Conservation (phyloP, 495 filamentous ascomycete genomes). For the Echria macrotheca region DNA sequence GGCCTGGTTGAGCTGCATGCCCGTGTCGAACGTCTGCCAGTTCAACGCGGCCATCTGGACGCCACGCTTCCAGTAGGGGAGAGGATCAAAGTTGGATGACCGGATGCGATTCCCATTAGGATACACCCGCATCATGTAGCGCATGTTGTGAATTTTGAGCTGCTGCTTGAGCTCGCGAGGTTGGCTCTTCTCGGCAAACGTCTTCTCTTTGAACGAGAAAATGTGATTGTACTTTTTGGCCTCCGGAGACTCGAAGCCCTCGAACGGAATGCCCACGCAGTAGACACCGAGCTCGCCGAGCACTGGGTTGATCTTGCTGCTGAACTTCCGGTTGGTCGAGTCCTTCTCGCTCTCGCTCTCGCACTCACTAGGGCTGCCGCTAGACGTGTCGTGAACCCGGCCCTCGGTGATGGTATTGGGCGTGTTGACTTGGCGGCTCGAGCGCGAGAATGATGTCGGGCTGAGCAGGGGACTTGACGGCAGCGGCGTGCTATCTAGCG, state of each 20-base stretch:
- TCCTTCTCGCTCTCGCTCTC: conserved; percentile 52
- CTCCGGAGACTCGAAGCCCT: conserved; percentile 65
- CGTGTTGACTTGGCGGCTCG: conserved; percentile 36
- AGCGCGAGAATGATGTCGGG: conserved; percentile 31
- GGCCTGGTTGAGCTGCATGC: conserved; percentile 92
- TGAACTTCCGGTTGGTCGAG: conserved; percentile 52
- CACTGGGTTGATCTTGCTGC: conserved; percentile 78
- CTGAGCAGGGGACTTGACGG: conserved; percentile 52
- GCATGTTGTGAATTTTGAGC: conserved; percentile 85
- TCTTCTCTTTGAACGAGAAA: conserved; percentile 84
- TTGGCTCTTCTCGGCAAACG: conserved; percentile 71
- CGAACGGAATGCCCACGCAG: conserved; percentile 77
- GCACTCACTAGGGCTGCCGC: conserved; percentile 53
- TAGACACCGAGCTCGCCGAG: conserved; percentile 88
- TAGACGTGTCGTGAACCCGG: conserved; percentile 44
- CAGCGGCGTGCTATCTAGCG: conserved; percentile 48
- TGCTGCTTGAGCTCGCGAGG: conserved; percentile 62
- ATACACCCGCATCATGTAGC: conserved; percentile 89
- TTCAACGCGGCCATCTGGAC: conserved; percentile 96
- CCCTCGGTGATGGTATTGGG: conserved; percentile 45
- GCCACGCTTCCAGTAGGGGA: conserved; percentile 86
- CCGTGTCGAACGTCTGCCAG: conserved; percentile 95
- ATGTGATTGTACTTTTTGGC: conserved; percentile 86
- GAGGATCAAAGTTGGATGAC: conserved; percentile 89
- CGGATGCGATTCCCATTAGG: conserved; percentile 71